phyloP scores from a whole-genome alignment of 2,329 filamentous ascomycete genomes.

The Didymellaceae sp. region DNA sequence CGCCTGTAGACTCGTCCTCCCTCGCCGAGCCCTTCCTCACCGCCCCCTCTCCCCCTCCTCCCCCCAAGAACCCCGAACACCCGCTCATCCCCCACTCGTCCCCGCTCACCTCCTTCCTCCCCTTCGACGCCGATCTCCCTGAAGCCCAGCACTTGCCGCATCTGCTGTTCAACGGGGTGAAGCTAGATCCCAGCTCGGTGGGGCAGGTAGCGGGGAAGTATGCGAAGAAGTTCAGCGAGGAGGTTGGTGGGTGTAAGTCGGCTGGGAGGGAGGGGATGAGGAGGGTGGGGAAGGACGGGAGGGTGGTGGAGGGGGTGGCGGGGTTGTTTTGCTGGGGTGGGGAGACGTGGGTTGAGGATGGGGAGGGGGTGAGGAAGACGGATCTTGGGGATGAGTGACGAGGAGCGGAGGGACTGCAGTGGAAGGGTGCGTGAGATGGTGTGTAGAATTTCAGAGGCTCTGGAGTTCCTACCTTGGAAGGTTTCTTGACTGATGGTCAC shows the following conservation, averaged over 20 bases:
- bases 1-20: too few species aligned
- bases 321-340: not conserved
- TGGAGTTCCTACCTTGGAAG: too few species aligned
- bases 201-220: constrained; percentile 60
- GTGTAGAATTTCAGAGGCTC: too few species aligned
- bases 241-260: constrained; percentile 78
- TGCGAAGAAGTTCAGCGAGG: constrained; percentile 63
- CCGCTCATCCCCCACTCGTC: constrained; percentile 59
- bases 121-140: constrained; percentile 57
- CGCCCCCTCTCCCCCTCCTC: constrained; percentile 44
- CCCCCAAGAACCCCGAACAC: constrained; percentile 37
- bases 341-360: not conserved
- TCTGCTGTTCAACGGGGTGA: constrained; percentile 68
- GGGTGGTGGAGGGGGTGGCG: not conserved
- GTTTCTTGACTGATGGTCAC: too few species aligned
- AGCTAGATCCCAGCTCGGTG: constrained; percentile 51
- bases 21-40: constrained; percentile 47
- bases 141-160: constrained; percentile 61
- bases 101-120: constrained; percentile 55
- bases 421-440: too few species aligned
- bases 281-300: constrained; percentile 13
- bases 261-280: constrained; percentile 45
- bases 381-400: too few species aligned
- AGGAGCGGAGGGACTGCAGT: too few species aligned
- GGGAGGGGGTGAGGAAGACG: not conserved